Evolutionary conservation across 78 protist species (phyloP).

Genomic region (Speleostelium caveatum): DNA sequence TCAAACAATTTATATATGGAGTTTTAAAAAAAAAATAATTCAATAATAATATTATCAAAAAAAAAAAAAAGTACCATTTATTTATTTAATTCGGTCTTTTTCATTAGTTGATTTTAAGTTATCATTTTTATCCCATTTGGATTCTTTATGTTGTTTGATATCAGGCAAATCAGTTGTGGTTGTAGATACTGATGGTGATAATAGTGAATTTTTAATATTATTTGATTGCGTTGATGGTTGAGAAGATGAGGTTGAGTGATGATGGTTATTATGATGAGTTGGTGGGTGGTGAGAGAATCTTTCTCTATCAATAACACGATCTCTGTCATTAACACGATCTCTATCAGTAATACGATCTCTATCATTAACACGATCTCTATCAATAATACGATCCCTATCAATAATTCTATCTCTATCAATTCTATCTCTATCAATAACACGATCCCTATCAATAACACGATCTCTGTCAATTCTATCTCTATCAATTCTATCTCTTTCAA

Average conservation of each 20-base stretch:
- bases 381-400: background rate
- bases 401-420: constrained; percentile 14
- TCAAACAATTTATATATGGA: too few species aligned
- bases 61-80: background rate
- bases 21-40: too few species aligned
- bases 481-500: background rate
- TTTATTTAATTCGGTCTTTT: background rate
- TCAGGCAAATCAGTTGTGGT: background rate
- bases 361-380: background rate
- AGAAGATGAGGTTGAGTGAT: background rate
- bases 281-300: background rate
- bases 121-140: background rate
- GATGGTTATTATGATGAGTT: background rate
- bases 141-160: background rate
- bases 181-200: constrained; percentile 1
- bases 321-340: constrained; percentile 1
- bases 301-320: background rate
- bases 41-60: too few species aligned
- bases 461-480: background rate
- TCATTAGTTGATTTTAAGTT: too few species aligned
- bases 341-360: too few species aligned
- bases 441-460: background rate
- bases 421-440: constrained; percentile 2
- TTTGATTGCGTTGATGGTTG: background rate
- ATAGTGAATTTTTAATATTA: background rate